Percentiles rank a stretch among this genome's conserved stretches.
phyloP scores from a whole-genome alignment of 176 grass and related monocot species.

The Oropetium thomaeum region DNA sequence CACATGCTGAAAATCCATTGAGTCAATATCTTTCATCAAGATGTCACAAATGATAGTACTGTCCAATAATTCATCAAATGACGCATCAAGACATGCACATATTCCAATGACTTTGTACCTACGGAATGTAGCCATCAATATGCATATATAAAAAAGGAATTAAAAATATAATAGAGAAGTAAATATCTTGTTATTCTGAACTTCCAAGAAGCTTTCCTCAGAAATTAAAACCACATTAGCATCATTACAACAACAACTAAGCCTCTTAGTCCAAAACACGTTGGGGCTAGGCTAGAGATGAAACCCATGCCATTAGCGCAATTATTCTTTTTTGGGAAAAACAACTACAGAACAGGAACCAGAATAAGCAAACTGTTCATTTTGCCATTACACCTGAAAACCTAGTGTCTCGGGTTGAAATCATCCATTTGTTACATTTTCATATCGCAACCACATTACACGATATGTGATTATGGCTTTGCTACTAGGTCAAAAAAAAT shows the following conservation, averaged over 20 bases:
- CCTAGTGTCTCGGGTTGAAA: not conserved
- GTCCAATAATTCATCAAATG: not conserved
- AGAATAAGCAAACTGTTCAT: not conserved
- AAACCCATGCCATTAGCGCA: too few species aligned
- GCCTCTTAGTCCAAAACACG: too few species aligned
- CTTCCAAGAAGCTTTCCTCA: not conserved
- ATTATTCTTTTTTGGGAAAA: not conserved
- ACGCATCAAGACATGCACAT: slow-evolving; percentile 10
- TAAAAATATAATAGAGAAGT: not conserved
- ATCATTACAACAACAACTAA: too few species aligned
- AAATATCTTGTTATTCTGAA: not conserved
- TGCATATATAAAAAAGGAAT: not conserved
- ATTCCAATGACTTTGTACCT: slow-evolving; percentile 23
- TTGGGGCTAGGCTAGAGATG: too few species aligned
- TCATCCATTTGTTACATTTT: not conserved
- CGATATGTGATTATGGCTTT: too few species aligned
- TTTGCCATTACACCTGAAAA: not conserved
- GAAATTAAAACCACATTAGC: too few species aligned
- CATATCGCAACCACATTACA: not conserved
- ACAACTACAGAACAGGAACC: not conserved
- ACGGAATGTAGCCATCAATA: slow-evolving; percentile 2
- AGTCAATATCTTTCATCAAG: slow-evolving; percentile 10
- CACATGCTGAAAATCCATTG: slow-evolving; percentile 18
- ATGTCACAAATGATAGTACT: slow-evolving; percentile 9
- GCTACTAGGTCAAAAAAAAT: too few species aligned